Evolutionary conservation across 169 alveolate species (phyloP), one percentile per base, ranked within the genome.

Genomic region (Plasmodium ovale): DNA sequence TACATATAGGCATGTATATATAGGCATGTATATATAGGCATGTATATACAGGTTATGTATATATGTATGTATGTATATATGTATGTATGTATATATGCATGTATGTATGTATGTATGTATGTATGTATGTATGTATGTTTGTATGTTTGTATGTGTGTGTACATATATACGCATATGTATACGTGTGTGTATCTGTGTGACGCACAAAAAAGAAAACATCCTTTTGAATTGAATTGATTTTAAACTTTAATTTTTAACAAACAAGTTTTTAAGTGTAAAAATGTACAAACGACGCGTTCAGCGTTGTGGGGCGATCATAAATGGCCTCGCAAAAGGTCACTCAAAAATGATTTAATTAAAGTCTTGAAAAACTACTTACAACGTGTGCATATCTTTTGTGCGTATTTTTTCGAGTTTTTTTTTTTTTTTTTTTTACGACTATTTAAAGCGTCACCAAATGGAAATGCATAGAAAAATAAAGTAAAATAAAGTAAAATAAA

Each of bases 181-280:
- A 64, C 56, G 16, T 47, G 16, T 47, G 16, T 47, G 12, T 47
- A 47, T 47, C 23, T 12, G 42, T 51, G 54, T 7, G 58, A 39
- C 29, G 72, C 25, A 49, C 31, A 58, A 42, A 67, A 21, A 67
- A 7, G 9, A 67, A 19, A 67, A 37, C 35, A 14, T 64, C 5
- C 29, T 77, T 67, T 67, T 77, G 67, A 35, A 60, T 31, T 62
- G 68, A 62, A 77, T 77, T 77, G 64, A 77, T 49, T 49, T 70
- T 60, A 77, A 62, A 62, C 62, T 42, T 77, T 62, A 35, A 37
- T 77, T 77, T 77, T 62, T 62, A 53, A 77, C 89, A 64, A 77
- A 77, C 19, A 51, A 62, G 77, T 67, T 77, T 77, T 72, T 74
- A 77, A 60, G 74, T 77, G 67, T 77, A 67, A 77, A 77, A 49